Base-by-base conservation (phyloP, 164 flowering plant species). In the Piper betle region DNA sequence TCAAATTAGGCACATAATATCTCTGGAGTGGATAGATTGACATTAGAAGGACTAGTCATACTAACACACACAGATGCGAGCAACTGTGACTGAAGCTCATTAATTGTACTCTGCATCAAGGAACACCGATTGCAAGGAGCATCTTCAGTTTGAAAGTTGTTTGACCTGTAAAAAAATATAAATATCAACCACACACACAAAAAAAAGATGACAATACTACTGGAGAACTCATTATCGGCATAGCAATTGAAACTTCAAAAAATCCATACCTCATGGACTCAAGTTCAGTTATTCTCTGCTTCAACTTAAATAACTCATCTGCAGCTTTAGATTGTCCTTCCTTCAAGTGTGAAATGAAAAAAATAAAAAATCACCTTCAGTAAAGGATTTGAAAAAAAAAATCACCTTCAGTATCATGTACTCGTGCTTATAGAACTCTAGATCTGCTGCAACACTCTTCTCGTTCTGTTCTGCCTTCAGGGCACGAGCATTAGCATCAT, bases 401-500 rank as follows among this genome's bases (percentile, higher is more conserved):
- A 9, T 16, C 67, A 75, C 79, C 71, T 15, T 50, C 40, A 17
- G 68, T 9, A 38, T 55, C 56, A 73, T 70, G n/a, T 40, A 60
- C 43, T 78, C 64, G 5, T 66, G 59, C 76, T 80, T 86, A 62
- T 71, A 81, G 42, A 64, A 74, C 57, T 73, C 63, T 63, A 84
- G 46, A 52, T 90, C 88, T 6, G 81, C 83, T 0, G 70, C 54
- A 19, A 79, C 57, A 46, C 56, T 74, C 62, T 64, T 71, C 59
- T 74, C 56, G 41, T 84, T 82, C 60, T 80, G 79, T 67, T 85
- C 93, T 68, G 83, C 74, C 43, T 82, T 84, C 17, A 15, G 57
- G 54, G 77, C 84, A 62, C 86, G 80, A 43, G 18, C 53, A 71
- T 91, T 95, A 4, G 95, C 88, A 58, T 80, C 85, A 64, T 77